These are phyloP conservation scores for Suillus ampliporus DNA, from an alignment of 768 basidiomycete genomes.

Conservation along the genomic window DNA sequence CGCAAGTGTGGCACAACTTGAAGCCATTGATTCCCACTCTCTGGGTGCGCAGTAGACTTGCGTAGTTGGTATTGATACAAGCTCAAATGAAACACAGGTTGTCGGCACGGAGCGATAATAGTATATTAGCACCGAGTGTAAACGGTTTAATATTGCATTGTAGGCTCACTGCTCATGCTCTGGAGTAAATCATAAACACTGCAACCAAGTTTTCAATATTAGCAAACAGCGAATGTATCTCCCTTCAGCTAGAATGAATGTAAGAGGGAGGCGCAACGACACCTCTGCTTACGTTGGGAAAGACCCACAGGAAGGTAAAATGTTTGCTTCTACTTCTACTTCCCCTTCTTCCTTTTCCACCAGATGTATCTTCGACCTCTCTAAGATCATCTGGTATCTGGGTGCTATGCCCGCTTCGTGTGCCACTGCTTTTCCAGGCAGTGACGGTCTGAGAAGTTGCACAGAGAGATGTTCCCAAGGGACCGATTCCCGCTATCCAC, in stretches of 20 bases:
- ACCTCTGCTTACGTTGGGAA: conserved; percentile 42
- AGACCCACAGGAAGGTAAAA: conserved; percentile 67
- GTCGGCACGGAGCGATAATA: too few species aligned
- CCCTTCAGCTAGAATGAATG: not conserved
- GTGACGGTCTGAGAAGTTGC: conserved; percentile 39
- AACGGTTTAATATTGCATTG: not conserved
- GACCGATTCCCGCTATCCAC: conserved; percentile 67
- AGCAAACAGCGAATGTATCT: not conserved
- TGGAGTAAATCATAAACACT: not conserved
- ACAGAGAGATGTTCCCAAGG: conserved; percentile 68
- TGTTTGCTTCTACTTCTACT: conserved; percentile 83
- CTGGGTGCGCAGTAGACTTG: too few species aligned
- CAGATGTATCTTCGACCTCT: conserved; percentile 16
- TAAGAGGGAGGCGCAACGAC: not conserved
- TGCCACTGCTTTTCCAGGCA: conserved; percentile 33
- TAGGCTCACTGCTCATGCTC: not conserved
- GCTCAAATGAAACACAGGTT: too few species aligned
- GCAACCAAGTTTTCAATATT: not conserved
- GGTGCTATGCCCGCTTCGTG: conserved; percentile 31
- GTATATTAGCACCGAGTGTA: not conserved
- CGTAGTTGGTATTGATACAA: too few species aligned
- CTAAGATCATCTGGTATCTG: conserved; percentile 12
- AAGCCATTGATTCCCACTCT: too few species aligned
- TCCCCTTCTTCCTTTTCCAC: conserved; percentile 69
- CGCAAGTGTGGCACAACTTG: too few species aligned